These are phyloP conservation scores for Pseudogymnoascus sp. DNA, from an alignment of 2,329 filamentous ascomycete genomes.

Conservation along the genomic window DNA sequence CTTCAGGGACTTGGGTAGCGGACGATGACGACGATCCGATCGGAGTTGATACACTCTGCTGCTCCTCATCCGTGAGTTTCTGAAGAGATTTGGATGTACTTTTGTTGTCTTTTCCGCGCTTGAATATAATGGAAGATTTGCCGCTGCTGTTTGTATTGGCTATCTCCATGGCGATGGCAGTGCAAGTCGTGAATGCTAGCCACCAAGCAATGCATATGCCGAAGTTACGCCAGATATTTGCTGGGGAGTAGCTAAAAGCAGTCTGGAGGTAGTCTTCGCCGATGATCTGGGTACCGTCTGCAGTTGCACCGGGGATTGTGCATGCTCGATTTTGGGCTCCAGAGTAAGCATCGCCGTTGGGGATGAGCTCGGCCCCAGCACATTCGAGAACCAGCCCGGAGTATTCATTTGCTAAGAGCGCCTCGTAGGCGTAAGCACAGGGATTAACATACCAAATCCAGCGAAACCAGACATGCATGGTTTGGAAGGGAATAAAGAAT, in stretches of 20 bases:
- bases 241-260: conserved; percentile 44
- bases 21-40: conserved; percentile 11
- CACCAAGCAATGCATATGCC: conserved; percentile 57
- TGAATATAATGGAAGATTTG: conserved; percentile 37
- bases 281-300: conserved; percentile 39
- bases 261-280: conserved; percentile 51
- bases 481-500: conserved; percentile 52
- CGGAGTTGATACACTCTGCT: conserved; percentile 12
- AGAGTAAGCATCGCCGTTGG: conserved; percentile 40
- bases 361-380: conserved; percentile 41
- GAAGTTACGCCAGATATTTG: conserved; percentile 51
- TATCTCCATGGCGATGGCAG: conserved; percentile 35
- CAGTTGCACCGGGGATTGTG: conserved; percentile 45
- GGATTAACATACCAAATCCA: conserved; percentile 62
- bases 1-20: conserved; percentile 8
- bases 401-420: conserved; percentile 64
- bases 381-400: conserved; percentile 46
- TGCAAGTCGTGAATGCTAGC: conserved; percentile 43
- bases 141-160: background rate
- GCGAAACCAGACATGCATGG: conserved; percentile 56
- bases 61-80: background rate
- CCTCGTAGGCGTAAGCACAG: conserved; percentile 61
- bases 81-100: conserved; percentile 16
- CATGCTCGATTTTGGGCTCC: conserved; percentile 41
- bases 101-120: conserved; percentile 42